Conservation (phyloP, 2,329 filamentous ascomycete genomes). For the Trichoderma brevicompactum region DNA sequence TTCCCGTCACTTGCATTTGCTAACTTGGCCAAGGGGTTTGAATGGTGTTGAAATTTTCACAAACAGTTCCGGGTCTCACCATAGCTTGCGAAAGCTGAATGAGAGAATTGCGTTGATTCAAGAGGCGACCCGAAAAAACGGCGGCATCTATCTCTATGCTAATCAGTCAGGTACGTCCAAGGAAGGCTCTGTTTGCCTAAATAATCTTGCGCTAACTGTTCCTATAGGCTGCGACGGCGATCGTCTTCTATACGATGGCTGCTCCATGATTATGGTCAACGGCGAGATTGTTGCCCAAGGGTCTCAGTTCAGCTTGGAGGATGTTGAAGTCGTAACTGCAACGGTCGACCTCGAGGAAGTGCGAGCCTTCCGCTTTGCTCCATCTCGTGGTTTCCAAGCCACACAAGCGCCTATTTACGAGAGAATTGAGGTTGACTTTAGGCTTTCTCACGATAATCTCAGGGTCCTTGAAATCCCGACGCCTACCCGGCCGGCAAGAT, state of each 20-base stretch:
- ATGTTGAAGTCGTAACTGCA: constrained; percentile 68
- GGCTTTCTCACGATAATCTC: constrained; percentile 37
- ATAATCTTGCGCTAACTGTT: not conserved
- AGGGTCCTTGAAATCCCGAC: constrained; percentile 30
- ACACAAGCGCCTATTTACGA: constrained; percentile 29
- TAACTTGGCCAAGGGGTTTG: not conserved
- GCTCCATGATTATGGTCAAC: constrained; percentile 46
- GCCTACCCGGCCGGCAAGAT: constrained; percentile 37
- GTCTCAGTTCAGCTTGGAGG: constrained; percentile 65
- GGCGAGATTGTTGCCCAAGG: constrained; percentile 67
- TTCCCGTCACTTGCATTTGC: not conserved
- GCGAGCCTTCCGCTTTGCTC: constrained; percentile 34
- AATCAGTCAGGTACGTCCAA: constrained; percentile 33
- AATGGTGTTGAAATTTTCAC: constrained; percentile 25
- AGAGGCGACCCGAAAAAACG: constrained; percentile 66
- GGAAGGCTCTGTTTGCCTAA: not conserved
- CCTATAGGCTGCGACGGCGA: not conserved
- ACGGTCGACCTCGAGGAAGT: constrained; percentile 75
- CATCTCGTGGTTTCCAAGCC: constrained; percentile 29
- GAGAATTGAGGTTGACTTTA: constrained; percentile 27
- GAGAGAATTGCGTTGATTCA: constrained; percentile 66
- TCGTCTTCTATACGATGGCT: constrained; percentile 54
- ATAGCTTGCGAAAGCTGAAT: constrained; percentile 67
- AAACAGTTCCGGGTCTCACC: constrained; percentile 41
- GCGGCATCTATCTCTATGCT: constrained; percentile 59